These are phyloP conservation scores for Osmanthus fragrans DNA, from an alignment of 257 asterid genomes.

Conservation along the genomic window DNA sequence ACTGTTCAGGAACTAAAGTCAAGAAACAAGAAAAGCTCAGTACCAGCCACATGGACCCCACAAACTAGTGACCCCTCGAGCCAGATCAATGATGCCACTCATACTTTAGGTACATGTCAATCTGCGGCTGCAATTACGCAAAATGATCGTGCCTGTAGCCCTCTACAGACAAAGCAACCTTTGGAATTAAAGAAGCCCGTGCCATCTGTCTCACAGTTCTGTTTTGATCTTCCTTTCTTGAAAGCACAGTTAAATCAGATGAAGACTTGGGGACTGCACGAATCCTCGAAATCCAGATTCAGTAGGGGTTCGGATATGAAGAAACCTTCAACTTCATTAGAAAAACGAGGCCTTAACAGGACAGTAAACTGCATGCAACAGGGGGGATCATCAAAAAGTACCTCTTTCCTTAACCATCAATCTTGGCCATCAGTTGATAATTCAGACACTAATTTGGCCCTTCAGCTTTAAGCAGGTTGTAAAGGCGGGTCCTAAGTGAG, in stretches of 20 bases:
- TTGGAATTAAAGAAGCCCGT: neutral
- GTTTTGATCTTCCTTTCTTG: constrained; percentile 65
- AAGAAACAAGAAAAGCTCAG: constrained; percentile 48
- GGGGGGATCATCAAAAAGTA: neutral
- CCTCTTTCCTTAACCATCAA: constrained; percentile 19
- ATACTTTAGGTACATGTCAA: neutral
- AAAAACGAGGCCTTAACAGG: neutral
- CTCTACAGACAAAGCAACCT: neutral
- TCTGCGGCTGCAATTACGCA: neutral
- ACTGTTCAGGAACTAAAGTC: constrained; percentile 34
- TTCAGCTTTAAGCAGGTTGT: constrained; percentile 29
- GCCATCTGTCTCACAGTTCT: constrained; percentile 34
- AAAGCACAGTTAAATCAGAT: constrained; percentile 59
- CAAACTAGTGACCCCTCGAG: neutral
- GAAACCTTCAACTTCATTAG: neutral
- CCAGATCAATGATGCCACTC: neutral
- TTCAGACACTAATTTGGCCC: constrained; percentile 33
- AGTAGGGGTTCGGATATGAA: neutral
- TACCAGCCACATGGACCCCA: neutral
- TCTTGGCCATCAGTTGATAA: neutral
- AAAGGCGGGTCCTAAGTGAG: neutral
- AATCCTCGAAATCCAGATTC: neutral
- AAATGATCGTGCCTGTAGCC: neutral
- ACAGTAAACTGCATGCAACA: neutral
- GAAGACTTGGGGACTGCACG: constrained; percentile 22